Evolutionary conservation across 495 filamentous ascomycete species (phyloP).

Genomic region (Podospora appendiculata): DNA sequence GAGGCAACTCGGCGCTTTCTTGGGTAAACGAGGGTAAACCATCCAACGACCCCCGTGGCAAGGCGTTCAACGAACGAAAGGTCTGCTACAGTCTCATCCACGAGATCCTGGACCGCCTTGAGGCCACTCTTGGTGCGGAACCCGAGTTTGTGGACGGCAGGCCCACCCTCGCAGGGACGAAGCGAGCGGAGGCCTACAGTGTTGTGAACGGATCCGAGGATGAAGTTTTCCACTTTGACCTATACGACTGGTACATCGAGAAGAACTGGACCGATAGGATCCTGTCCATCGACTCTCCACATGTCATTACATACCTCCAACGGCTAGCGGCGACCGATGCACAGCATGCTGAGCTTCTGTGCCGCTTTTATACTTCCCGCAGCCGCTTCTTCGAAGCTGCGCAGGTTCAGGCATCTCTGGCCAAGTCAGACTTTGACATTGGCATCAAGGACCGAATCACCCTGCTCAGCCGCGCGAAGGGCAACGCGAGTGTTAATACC

Average conservation of each 20-base stretch:
- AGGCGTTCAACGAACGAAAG: constrained; percentile 60
- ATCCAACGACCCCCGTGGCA: constrained; percentile 56
- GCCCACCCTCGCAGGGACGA: constrained; percentile 61
- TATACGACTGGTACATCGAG: constrained; percentile 94
- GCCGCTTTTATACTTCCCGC: constrained; percentile 76
- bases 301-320: constrained; percentile 80
- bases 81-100: constrained; percentile 79
- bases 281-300: constrained; percentile 71
- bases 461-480: constrained; percentile 79
- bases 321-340: constrained; percentile 60
- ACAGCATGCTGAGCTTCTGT: constrained; percentile 82
- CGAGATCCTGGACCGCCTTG: constrained; percentile 65
- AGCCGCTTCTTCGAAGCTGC: constrained; percentile 78
- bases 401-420: constrained; percentile 73
- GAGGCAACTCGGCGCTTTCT: constrained; percentile 69
- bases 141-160: constrained; percentile 73
- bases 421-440: constrained; percentile 69
- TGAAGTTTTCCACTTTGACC: constrained; percentile 84
- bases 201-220: constrained; percentile 80
- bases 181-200: constrained; percentile 77
- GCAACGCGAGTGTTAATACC: constrained; percentile 72
- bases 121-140: constrained; percentile 53
- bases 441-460: constrained; percentile 73
- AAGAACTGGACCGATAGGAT: constrained; percentile 78
- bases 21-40: constrained; percentile 55